Percentiles rank a stretch among this genome's conserved stretches.
phyloP scores from a whole-genome alignment of 805 yeast species.

The Lipomyces yamanashiensis region DNA sequence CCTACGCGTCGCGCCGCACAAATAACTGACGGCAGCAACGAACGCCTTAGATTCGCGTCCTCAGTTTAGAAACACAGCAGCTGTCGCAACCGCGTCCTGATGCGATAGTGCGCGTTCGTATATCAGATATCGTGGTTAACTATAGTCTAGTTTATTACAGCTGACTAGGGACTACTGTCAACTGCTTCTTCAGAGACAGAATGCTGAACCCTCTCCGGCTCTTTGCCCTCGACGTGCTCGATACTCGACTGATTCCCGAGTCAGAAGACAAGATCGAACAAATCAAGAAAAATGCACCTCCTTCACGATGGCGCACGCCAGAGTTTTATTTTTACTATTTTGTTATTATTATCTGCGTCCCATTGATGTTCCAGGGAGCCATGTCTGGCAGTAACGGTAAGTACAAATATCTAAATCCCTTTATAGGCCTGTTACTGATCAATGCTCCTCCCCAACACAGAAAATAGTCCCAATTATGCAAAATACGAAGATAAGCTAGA shows the following conservation, averaged over 20 bases:
- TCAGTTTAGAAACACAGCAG: too few relatives aligned
- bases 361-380: constrained; percentile 80
- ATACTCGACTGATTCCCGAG: constrained; percentile 49
- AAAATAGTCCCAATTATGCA: constrained; percentile 72
- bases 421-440: too few relatives aligned
- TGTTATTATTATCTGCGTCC: constrained; percentile 71
- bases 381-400: constrained; percentile 68
- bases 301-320: constrained; percentile 70
- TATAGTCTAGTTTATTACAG: too few relatives aligned
- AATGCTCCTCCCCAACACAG: constrained; percentile 40
- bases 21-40: not conserved
- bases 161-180: not conserved
- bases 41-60: not conserved
- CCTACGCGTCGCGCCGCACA: constrained; percentile 6
- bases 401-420: not conserved
- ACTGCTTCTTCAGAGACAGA: not conserved
- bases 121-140: too few relatives aligned
- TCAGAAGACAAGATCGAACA: constrained; percentile 43
- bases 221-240: constrained; percentile 51
- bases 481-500: constrained; percentile 64
- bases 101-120: not conserved
- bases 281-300: constrained; percentile 41
- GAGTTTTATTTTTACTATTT: constrained; percentile 75
- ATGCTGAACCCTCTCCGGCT: constrained; percentile 29
- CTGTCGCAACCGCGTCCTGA: not conserved